phyloP scores from a whole-genome alignment of 225 moss, liverwort and hornwort genomes.

The Ulota crispa region DNA sequence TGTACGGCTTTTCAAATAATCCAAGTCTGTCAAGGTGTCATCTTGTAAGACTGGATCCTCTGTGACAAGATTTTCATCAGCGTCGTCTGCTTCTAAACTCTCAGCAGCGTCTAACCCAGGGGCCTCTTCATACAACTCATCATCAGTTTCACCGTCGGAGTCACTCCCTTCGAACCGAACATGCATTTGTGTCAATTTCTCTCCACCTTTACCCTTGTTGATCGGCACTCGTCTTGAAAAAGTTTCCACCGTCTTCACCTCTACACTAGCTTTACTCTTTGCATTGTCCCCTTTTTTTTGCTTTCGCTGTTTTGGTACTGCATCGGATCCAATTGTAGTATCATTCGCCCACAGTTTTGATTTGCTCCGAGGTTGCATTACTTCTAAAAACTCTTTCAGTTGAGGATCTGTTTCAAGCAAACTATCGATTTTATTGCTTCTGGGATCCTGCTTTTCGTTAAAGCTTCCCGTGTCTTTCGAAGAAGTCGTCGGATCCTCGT shows the following conservation, averaged over 20 bases:
- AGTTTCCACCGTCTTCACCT: slow-evolving; percentile 73
- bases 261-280: slow-evolving; percentile 52
- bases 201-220: slow-evolving; percentile 75
- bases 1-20: slow-evolving; percentile 81
- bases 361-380: slow-evolving; percentile 89
- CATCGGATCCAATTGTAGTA: slow-evolving; percentile 37
- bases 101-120: slow-evolving; percentile 33
- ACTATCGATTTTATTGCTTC: slow-evolving; percentile 22
- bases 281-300: slow-evolving; percentile 12
- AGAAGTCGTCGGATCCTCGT: slow-evolving; percentile 45
- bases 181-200: slow-evolving; percentile 72
- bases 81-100: slow-evolving; percentile 9
- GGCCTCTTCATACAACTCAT: slow-evolving; percentile 50
- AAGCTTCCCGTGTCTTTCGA: slow-evolving; percentile 18
- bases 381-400: slow-evolving; percentile 82
- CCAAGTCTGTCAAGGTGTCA: slow-evolving; percentile 74
- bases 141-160: slow-evolving; percentile 53
- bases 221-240: slow-evolving; percentile 79
- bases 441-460: slow-evolving; percentile 14
- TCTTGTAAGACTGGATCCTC: slow-evolving; percentile 58
- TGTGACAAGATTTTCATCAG: slow-evolving; percentile 18
- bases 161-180: slow-evolving; percentile 77
- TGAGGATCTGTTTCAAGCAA: slow-evolving; percentile 63
- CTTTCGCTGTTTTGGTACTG: slow-evolving; percentile 31
- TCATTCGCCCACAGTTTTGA: slow-evolving; percentile 94